Conservation (phyloP, 768 basidiomycete species). For the Rhodotorula babjevae region DNA sequence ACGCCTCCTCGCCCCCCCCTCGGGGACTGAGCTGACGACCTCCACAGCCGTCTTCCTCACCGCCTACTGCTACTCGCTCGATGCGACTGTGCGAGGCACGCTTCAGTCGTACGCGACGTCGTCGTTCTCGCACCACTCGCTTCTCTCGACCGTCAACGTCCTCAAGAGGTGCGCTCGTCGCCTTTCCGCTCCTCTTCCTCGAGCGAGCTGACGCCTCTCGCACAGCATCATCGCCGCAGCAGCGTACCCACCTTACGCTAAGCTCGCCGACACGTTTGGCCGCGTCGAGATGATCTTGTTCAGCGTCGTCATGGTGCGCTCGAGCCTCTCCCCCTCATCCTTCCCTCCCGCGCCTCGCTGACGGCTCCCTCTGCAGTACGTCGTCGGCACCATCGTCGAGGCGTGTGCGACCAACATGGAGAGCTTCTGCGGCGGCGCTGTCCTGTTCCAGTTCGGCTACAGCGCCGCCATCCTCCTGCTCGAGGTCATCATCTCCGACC, state of each 20-base stretch:
- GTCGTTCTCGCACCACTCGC: constrained; percentile 32
- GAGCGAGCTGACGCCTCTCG: not conserved
- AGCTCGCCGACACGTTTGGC: constrained; percentile 46
- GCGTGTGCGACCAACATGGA: constrained; percentile 40
- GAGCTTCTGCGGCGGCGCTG: constrained; percentile 45
- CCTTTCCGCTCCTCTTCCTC: constrained; percentile 34
- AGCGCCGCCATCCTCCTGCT: constrained; percentile 42
- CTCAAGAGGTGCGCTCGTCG: constrained; percentile 44
- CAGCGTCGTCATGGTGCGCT: constrained; percentile 44
- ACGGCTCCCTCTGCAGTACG: not conserved
- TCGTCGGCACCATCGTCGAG: constrained; percentile 44
- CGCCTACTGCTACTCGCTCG: constrained; percentile 40
- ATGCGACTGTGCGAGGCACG: constrained; percentile 36
- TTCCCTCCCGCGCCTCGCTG: not conserved
- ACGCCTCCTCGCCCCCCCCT: not conserved
- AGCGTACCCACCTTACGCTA: constrained; percentile 25
- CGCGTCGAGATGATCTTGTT: constrained; percentile 43
- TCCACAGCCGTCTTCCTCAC: constrained; percentile 40
- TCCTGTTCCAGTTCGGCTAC: constrained; percentile 42
- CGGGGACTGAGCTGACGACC: not conserved
- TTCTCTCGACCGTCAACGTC: constrained; percentile 45
- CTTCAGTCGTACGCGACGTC: constrained; percentile 40
- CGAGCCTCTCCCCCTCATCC: too few species aligned
- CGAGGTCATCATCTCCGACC: constrained; percentile 47
- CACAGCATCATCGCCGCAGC: not conserved